Base-by-base conservation (phyloP, 2,329 filamentous ascomycete species). In the Ambrosiella xylebori region DNA sequence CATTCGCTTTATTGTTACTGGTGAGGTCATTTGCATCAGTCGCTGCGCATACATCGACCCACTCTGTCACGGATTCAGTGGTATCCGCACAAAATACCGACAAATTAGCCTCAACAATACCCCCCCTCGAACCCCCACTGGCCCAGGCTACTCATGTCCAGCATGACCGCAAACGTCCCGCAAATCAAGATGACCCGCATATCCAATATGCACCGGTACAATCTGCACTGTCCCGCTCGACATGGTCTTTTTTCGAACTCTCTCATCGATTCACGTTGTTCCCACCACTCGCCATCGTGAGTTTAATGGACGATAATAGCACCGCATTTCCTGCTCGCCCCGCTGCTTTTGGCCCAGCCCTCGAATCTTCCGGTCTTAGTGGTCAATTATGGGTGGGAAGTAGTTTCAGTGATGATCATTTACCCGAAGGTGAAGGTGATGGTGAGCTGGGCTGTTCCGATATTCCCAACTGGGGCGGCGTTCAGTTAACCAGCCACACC, bases 381-480 rank as follows among this genome's bases (percentile, higher is more conserved):
- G 90, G 89, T 13, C 86, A 90, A 67, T 74, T 98, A 56, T 97
- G 91, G 91, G 86, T 95, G 58, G 91, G 91, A 3, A 91, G 84
- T 65, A 89, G 89, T 19, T 96, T 97, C 68, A 84, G 84, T 49
- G 89, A 95, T 64, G 88, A 94, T 66, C 76, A 74, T 58, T 68
- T 86, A 61, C 74, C 78, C 53, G 78, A 79, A 62, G 81, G 79
- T 50, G 74, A 78, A 53, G 78, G 78, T 7, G 86, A 89, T 65
- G 88, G 89, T 40, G 91, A 98, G 71, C 75, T 97, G 38, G 93
- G 93, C 51, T 98, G 93, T 70, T 94, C 89, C 67, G 93, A 98
- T 74, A 84, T 95, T 17, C 88, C 88, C 1, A 90, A 87, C 6
- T 96, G 91, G 88, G 80, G 80, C 35, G 63, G 74, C 45, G 75